These are phyloP conservation scores for Sordariomycetes sp. DNA, from an alignment of 2,329 filamentous ascomycete genomes.

Conservation along the genomic window DNA sequence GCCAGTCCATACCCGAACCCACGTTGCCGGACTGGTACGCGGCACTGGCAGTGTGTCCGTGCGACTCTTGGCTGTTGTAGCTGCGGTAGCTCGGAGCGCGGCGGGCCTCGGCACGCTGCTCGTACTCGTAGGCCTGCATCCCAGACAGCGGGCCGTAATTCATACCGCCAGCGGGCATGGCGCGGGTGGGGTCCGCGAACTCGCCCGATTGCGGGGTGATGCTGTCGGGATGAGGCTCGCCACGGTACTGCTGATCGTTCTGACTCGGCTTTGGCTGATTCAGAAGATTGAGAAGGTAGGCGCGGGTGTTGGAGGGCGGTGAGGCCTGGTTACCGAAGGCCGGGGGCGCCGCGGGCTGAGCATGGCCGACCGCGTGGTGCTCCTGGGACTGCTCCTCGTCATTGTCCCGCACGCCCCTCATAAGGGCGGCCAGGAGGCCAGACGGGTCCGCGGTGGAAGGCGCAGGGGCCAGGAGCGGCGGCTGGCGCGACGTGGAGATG, in stretches of 20 bases:
- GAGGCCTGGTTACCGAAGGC: constrained; percentile 33
- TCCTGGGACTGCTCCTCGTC: constrained; percentile 15
- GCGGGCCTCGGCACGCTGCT: constrained; percentile 10
- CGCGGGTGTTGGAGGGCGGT: constrained; percentile 59
- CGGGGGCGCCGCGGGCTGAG: constrained; percentile 8
- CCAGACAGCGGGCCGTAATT: constrained; percentile 7
- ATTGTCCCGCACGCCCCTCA: constrained; percentile 40
- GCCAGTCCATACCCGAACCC: constrained; percentile 13
- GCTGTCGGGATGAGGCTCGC: constrained; percentile 16
- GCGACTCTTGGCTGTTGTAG: constrained; percentile 8
- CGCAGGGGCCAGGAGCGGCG: constrained; percentile 39
- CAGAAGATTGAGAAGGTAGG: constrained; percentile 74
- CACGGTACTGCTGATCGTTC: constrained; percentile 27
- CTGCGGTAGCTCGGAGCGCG: constrained; percentile 9
- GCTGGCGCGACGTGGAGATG: constrained; percentile 15
- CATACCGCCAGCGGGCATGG: neutral
- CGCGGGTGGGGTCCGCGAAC: neutral
- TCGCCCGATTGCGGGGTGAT: constrained; percentile 29
- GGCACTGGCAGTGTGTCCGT: neutral
- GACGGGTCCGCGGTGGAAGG: constrained; percentile 41
- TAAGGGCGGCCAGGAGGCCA: constrained; percentile 45
- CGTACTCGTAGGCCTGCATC: constrained; percentile 11
- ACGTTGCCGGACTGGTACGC: constrained; percentile 8
- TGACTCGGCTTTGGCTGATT: constrained; percentile 62
- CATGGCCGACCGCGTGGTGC: constrained; percentile 7